Percentiles rank a stretch among this genome's conserved stretches.
These are phyloP conservation scores for Oxyria digyna DNA, from an alignment of 148 eudicot genomes.

Conservation along the genomic window DNA sequence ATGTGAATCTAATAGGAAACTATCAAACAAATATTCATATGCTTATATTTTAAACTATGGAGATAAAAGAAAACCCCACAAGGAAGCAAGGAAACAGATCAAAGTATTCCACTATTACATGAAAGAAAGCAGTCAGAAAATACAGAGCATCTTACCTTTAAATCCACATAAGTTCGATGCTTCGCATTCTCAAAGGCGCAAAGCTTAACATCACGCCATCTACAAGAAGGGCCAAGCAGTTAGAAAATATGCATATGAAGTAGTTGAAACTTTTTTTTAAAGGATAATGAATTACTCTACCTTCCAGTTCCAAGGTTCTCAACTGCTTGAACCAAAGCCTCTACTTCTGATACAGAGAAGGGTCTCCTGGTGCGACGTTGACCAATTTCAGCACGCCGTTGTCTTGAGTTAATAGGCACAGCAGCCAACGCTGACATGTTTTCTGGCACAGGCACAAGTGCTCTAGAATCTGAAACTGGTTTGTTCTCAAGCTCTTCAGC, in stretches of 20 bases:
- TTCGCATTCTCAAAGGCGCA: slow-evolving; percentile 80
- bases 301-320: slow-evolving; percentile 99
- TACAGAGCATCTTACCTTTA: slow-evolving; percentile 45
- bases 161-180: slow-evolving; percentile 96
- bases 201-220: slow-evolving; percentile 96
- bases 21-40: too few species aligned
- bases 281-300: slow-evolving; percentile 19
- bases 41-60: too few species aligned
- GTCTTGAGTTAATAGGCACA: slow-evolving; percentile 46
- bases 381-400: slow-evolving; percentile 58
- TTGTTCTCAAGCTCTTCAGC: slow-evolving; percentile 20
- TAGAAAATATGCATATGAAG: background rate
- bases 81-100: background rate
- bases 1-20: too few species aligned
- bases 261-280: background rate
- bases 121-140: too few species aligned
- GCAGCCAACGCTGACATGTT: slow-evolving; percentile 47
- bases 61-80: background rate
- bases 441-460: slow-evolving; percentile 46
- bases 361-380: slow-evolving; percentile 96
- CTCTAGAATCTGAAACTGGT: slow-evolving; percentile 38
- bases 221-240: slow-evolving; percentile 17
- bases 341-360: slow-evolving; percentile 92
- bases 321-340: slow-evolving; percentile 90
- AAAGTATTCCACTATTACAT: too few species aligned